Percentiles rank a stretch among this genome's conserved stretches.
Conservation (phyloP, 2,329 filamentous ascomycete genomes). For the Huntiella decipiens region DNA sequence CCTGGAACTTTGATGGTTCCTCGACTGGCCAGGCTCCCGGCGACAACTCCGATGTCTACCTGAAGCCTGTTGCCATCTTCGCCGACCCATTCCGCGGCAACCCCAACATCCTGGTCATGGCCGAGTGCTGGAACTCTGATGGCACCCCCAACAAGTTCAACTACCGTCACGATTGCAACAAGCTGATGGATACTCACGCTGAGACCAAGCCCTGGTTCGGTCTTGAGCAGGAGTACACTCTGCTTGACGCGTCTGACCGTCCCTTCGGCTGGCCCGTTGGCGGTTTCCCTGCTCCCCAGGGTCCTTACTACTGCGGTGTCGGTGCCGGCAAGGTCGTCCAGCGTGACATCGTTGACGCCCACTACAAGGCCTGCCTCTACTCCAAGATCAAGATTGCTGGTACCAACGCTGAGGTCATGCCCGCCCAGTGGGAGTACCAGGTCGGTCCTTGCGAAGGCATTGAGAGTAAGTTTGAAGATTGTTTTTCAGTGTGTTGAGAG, state of each 20-base stretch:
- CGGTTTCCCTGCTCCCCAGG: conserved; percentile 81
- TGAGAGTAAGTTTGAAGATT: conserved; percentile 37
- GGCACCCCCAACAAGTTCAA: conserved; percentile 97
- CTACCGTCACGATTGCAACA: conserved; percentile 77
- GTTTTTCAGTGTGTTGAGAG: background rate
- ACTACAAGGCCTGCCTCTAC: conserved; percentile 47
- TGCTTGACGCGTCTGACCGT: conserved; percentile 59
- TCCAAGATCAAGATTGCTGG: conserved; percentile 85
- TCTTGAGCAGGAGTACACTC: conserved; percentile 87
- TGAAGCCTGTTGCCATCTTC: conserved; percentile 74
- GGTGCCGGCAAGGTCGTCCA: conserved; percentile 93
- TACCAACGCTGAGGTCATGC: conserved; percentile 98
- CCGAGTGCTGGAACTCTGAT: conserved; percentile 87
- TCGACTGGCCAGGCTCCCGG: conserved; percentile 83
- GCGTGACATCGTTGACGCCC: conserved; percentile 79
- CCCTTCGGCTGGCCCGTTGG: conserved; percentile 57
- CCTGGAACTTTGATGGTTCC: conserved; percentile 50
- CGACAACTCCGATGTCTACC: conserved; percentile 95
- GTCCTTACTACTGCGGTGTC: conserved; percentile 81
- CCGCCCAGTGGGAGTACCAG: conserved; percentile 85
- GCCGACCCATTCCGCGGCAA: conserved; percentile 78
- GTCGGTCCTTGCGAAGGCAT: conserved; percentile 82
- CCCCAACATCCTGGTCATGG: conserved; percentile 85
- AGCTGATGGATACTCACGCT: conserved; percentile 76
- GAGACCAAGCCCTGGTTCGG: conserved; percentile 88